Evolutionary conservation across 1,139 yeast species (phyloP), one percentile per base, ranked within the genome.

Genomic region (Yamadazyma triangularis): DNA sequence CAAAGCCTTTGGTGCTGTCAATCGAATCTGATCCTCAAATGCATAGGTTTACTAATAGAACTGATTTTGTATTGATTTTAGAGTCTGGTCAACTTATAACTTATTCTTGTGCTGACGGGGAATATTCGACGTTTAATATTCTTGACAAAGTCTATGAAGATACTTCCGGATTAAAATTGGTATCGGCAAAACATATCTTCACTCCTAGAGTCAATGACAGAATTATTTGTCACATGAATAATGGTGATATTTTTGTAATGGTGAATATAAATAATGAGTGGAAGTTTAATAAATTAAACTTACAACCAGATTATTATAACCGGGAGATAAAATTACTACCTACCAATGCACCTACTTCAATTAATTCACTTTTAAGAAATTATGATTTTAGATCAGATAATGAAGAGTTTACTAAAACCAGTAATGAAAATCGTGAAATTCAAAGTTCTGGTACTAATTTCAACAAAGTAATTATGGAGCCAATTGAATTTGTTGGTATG

Each of bases 181-280:
- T 64, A 2, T 64, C 78, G 2, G 79, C 81, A 28, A 71, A 69
- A 27, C 71, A 73, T 35, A 53, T 85, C 8, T 51, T 69, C 5
- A 80, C 94, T 0, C 89, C 94, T 3, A 68, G 93, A 49, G 78
- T 84, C 19, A 79, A 77, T 44, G 93, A 84, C 50, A 65, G 91
- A 40, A 60, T 85, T 22, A 74, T 85, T 2, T 74, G 79, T 35
- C 70, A 74, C 25, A 62, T 77, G 2, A 59, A 58, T 15, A 64
- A 66, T 32, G 76, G 73, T 13, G 73, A 72, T 24, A 45, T 85
- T 11, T 56, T 80, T 8, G 77, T 84, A 4, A 81, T 82, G 1
- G 74, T 84, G 0, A 77, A 70, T 6, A 68, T 80, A 8, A 79
- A 81, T 39, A 79, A 79, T 45, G 69, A 67, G 32, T 82, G 94